Evolutionary conservation across 1,284 basidiomycete species (phyloP), one percentile per base, ranked within the genome.

Genomic region (Malassezia globosa): DNA sequence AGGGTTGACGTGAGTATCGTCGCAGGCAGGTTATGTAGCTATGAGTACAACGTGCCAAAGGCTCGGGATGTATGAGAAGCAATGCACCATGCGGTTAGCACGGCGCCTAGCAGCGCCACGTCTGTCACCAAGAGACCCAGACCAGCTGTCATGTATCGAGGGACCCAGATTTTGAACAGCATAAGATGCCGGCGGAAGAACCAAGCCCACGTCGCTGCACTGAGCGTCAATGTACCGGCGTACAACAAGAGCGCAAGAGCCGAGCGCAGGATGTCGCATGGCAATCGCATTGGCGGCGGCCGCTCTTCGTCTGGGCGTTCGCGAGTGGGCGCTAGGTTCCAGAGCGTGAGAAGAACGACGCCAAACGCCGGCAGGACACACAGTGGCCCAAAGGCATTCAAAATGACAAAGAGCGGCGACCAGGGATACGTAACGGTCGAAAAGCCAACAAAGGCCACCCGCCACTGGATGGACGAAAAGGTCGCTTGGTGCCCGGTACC

Each of bases 131-230:
- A 47, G 24, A 77, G 57, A 11, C 68, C 69, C 3, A 76, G 66
- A 0, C 78, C 84, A 0, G 80, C 83, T 13, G 80, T 71, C 82
- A 95, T 90, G 69, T 90, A 92, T 51, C 90, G 76, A 42, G 94
- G 94, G 24, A 89, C 89, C 69, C 96, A 97, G 5, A 95, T 83
- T 74, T 96, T 96, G 88, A 92, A 99, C 29, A 96, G 88, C 90
- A 97, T 96, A 59, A 97, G 73, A 72, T 99, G 94, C 34, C 92
- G 72, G 48, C 88, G 73, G 46, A 96, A 76, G 65, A 81, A 79
- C 3, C 84, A 83, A 0, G 87, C 82, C 51, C 82, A 83, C 5
- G 81, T 72, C 4, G 86, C 82, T 7, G 81, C 80, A 3, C 83
- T 81, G 5, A 92, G 68, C 0, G 46, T 31, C 24, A 94, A 68